Base-by-base conservation (phyloP, 164 flowering plant species). In the Macadamia integrifolia region DNA sequence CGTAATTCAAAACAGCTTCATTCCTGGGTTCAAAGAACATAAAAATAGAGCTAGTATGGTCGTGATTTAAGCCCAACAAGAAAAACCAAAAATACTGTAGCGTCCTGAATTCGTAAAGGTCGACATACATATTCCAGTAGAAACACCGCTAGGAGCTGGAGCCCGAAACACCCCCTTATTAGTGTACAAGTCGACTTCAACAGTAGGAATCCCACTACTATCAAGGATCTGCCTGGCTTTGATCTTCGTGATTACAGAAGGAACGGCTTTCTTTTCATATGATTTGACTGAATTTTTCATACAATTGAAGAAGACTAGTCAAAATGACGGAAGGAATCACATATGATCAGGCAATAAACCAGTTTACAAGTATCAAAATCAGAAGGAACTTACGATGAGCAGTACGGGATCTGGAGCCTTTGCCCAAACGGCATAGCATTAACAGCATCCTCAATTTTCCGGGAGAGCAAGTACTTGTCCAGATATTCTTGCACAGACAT, bases 401-500 rank as follows among this genome's bases (percentile, higher is more conserved):
- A 95, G 87, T 40, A 95, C 93, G 58, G 99, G 99, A 86, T 95
- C 99, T 66, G 86, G 66, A 62, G 96, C 79, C 71, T 95, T 95
- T 15, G 98, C 90, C 79, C 97, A 77, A 73, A 95, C 99, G 66
- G 99, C 99, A 50, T 0, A 23, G 99, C 99, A 81, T 95, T 92
- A 71, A 95, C 99, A 66, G 98, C 99, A 65, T 92, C 99, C 72
- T 95, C 99, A 72, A 95, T 92, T 72, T 84, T 92, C 64, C 97
- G 92, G 67, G 98, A 88, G 63, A 95, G 98, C 87, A 78, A 60
- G 76, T 94, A 93, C 82, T 89, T 95, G 75, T 95, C 97, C 52
- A 95, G 83, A 69, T 89, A 95, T 67, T 92, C 98, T 78, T 95
- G 99, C 49, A 95, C 99, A 7, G 96, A 92, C 99, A 95, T 94